Evolutionary conservation across 352 stramenopile genomes (phyloP).

Genomic region (Pythium guiyangense): DNA sequence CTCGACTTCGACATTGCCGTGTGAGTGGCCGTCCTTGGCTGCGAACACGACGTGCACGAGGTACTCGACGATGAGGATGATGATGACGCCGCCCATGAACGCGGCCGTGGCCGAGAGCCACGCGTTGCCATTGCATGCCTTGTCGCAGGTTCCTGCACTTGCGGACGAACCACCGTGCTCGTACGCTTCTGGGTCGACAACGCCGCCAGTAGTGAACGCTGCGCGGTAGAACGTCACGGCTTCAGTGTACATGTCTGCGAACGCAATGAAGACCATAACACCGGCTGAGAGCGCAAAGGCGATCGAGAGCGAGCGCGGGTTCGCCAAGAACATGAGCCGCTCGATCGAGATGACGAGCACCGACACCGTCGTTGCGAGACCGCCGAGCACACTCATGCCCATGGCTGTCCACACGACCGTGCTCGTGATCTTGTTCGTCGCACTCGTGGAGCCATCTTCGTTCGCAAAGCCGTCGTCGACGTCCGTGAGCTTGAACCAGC

Average conservation of each 20-base stretch:
- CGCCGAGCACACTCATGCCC: constrained; percentile 69
- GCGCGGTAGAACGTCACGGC: constrained; percentile 51
- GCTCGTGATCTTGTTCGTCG: constrained; percentile 29
- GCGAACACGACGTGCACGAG: constrained; percentile 49
- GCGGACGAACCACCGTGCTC: constrained; percentile 39
- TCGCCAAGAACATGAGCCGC: constrained; percentile 57
- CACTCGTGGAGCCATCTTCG: constrained; percentile 39
- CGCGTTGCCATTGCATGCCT: constrained; percentile 48
- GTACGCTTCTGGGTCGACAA: constrained; percentile 57
- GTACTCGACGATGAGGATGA: constrained; percentile 65
- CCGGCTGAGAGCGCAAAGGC: constrained; percentile 66
- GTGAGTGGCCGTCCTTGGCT: constrained; percentile 22
- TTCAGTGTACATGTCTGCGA: constrained; percentile 60
- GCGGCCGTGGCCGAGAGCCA: constrained; percentile 52
- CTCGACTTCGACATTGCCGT: too few relatives aligned
- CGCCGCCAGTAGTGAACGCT: constrained; percentile 45
- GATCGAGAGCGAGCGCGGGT: constrained; percentile 47
- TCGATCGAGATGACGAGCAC: constrained; percentile 66
- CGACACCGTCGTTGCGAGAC: constrained; percentile 55
- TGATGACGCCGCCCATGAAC: constrained; percentile 52
- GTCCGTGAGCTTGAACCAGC: constrained; percentile 51
- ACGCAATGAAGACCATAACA: constrained; percentile 78
- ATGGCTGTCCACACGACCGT: constrained; percentile 56
- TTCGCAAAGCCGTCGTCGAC: constrained; percentile 36
- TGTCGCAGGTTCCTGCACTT: constrained; percentile 42